Base-by-base conservation (phyloP, 2,329 filamentous ascomycete species). In the Aspergillus versicolor region DNA sequence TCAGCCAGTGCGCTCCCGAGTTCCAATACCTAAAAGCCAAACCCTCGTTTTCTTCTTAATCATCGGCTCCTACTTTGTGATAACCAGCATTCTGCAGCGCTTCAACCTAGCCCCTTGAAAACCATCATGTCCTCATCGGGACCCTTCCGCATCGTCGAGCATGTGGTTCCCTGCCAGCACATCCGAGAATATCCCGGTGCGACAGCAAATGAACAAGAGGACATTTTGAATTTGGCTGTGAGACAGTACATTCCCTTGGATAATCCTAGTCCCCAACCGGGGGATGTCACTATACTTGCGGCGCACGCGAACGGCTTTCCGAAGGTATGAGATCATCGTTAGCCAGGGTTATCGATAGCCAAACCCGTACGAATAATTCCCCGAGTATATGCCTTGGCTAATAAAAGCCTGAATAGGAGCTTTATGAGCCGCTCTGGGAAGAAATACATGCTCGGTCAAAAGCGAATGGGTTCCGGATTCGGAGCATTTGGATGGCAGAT, bases 341-440 rank as follows among this genome's bases (percentile, higher is more conserved):
- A 17, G 17, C 40, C 19, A 17, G 17, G 27, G 40, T 21, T 21
- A 19, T 21, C 4, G 40, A 21, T 9, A 43, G 8, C 34, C 15
- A 13, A n/a, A 4, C 34, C 27, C 27, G 9, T 30, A 30, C 27
- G 37, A 21, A 11, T 40, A n/a, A 6, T 17, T 21, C 8, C 32
- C n/a, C 15, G 34, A 37, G 21, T n/a, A 15, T 17, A 32, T 40
- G 17, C 22, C 38, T 22, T 30, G 38, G 7, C 57, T 64, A 37
- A 66, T 56, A 5, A 45, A 13, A 13, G 15, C 30, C 38, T 41
- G 11, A 3, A 13, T 61, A 92, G 89, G 93, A 97, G 79, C 76
- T 97, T 2, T 97, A 97, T 70, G 92, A 97, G 67, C 90, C 93
- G 0, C 78, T 97, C 0, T 97, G 92, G 89, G 90, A 93, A 58